Evolutionary conservation across 2,329 filamentous ascomycete species (phyloP), one percentile per base, ranked within the genome.

Genomic region (Magnaporthiopsis rhizophila): DNA sequence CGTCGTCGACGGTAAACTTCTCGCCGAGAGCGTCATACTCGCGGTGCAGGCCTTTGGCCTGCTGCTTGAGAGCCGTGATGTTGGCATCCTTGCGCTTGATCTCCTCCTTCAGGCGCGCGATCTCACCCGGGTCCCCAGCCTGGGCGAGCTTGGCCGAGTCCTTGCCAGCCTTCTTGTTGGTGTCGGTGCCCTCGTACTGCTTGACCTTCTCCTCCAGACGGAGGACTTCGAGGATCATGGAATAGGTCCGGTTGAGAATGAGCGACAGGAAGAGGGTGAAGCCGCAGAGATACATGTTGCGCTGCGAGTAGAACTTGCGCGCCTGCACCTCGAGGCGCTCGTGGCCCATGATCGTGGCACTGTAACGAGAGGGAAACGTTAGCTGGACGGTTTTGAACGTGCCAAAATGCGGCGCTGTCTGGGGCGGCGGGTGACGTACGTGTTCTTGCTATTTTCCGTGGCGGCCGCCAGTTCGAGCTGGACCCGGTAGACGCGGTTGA

Each of bases 241-340:
- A 90, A 82, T 98, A 99, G 74, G 95, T 99, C 74, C 95, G 94
- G 88, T 99, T 98, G 75, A 96, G 91, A 79, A 99, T 99, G 69
- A 99, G 85, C 64, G 94, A 98, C 67, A 99, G 89, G 87, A 99
- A 98, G 68, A 99, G 89, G 6, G 95, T 99, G 84, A 99, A 99
- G 72, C 95, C 95, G 79, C 95, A 98, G 67, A 99, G 92, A 81
- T 99, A 99, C 95, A 99, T 99, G 87, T 99, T 99, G 78, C 95
- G 93, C 83, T 99, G 94, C 67, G 93, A 97, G 86, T 99, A 99
- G 84, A 99, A 99, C 81, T 99, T 99, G 85, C 95, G 92, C 69
- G 95, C 94, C 79, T 99, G 95, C 63, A 98, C 94, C 80, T 99
- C 95, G 86, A 96, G 92, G 69, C 95, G 94, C 76, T 98, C 95